Evolutionary conservation across 768 basidiomycete genomes (phyloP), one percentile per base, ranked within the genome.

Genomic region (Daedalea quercina): DNA sequence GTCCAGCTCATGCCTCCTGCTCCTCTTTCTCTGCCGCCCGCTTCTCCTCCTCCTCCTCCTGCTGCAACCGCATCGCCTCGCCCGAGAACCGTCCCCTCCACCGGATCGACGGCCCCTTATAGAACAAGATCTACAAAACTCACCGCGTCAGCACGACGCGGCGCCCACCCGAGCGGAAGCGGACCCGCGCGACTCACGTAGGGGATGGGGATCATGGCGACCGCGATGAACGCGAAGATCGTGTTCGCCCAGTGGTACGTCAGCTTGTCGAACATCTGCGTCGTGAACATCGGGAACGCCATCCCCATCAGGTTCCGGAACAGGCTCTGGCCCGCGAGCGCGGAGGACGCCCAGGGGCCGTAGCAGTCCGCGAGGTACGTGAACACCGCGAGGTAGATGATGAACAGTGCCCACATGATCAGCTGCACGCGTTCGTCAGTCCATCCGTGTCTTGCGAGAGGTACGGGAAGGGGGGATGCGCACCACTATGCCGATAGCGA

Each of bases 361-460:
- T 74, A 73, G 55, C 75, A 77, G 57, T 81, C 79, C 9, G 79
- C 75, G 15, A 81, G 65, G 50, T 77, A 79, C 20, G 73, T 67
- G 64, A 75, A 76, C 0, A 71, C 63, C 0, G 73, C 69, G 48
- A 76, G 71, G 51, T 77, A 76, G 40, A 76, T 71, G 25, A 73
- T 63, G 63, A 71, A 70, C 28, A 68, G 58, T 0, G 70, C 65
- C 26, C 60, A 69, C 53, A 73, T 68, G 53, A 77, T 70, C 23
- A 78, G 53, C 73, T 73, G 19, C 24, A 19, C 26, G 25, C 12
- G 22, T 20, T 3, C 41, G 9, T 26, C 22, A 48, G 44, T 9
- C 13, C 0, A n/a, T 49, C 28, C n/a, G n/a, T n/a, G n/a, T n/a
- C n/a, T n/a, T 31, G 28, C 33, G 53, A 47, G 8, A 54, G 37